Base-by-base conservation (phyloP, 2,329 filamentous ascomycete species). In the Xylariaceae sp. region DNA sequence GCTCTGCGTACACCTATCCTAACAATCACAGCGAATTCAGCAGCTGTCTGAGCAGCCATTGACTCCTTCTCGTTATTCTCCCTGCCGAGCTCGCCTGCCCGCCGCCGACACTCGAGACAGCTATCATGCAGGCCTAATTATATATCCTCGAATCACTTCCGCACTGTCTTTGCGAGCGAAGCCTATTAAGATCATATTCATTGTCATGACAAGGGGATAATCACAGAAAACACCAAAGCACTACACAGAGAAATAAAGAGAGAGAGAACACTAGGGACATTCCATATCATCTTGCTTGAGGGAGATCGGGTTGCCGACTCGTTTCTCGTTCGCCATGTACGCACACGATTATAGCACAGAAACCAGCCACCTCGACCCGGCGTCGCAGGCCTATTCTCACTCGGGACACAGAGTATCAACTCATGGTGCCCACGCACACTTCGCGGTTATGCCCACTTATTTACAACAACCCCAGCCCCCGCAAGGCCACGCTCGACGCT, bases 401-500 rank as follows among this genome's bases (percentile, higher is more conserved):
- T 80, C 78, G 37, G 74, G 79, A 63, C 74, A 78, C 50, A 74
- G 80, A 65, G 81, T 79, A 11, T 83, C 80, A 2, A 83, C 81
- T 57, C 80, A 74, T 66, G 69, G 74, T 53, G 79, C 81, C 49
- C 77, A 67, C 8, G 47, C 59, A 43, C 63, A 65, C 47, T 49
- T 65, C 30, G 63, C 67, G 43, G 62, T 62, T 31, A 68, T 60
- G 52, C 39, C 66, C 47, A 70, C 67, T 58, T 67, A 70, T 54
- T 62, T 71, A 30, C 67, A 71, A 60, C 70, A 72, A 60, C 67
- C 68, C 12, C 65, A 65, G 52, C 57, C 56, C 50, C 46, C 60
- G 12, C 55, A 56, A 57, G 66, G 66, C 54, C 74, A 80, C 63
- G 74, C 72, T 50, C 78, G 80, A 59, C 78, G 80, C 62, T 78